These are phyloP conservation scores for Rehmannia glutinosa DNA, from an alignment of 257 asterid genomes.

Conservation along the genomic window DNA sequence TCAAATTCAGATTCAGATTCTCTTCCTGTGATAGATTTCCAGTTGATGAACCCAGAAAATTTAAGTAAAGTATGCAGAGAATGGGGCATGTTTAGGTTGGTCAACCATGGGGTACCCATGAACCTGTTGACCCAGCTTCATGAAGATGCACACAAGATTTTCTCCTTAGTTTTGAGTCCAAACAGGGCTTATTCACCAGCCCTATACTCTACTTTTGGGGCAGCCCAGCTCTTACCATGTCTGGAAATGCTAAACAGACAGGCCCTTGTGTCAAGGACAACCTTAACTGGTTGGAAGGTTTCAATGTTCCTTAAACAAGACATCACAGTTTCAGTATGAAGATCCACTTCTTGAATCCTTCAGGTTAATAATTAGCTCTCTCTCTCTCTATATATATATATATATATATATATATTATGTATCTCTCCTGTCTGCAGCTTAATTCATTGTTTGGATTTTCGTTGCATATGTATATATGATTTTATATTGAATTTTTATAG, in stretches of 20 bases:
- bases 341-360: conserved; percentile 51
- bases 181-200: conserved; percentile 28
- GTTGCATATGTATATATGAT: no score
- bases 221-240: conserved; percentile 45
- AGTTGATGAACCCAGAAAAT: conserved; percentile 15
- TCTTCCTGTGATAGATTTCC: conserved; percentile 61
- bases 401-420: no score
- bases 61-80: conserved; percentile 52
- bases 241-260: conserved; percentile 34
- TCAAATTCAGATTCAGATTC: conserved; percentile 15
- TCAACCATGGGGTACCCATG: conserved; percentile 71
- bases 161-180: conserved; percentile 48
- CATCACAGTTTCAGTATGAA: conserved; percentile 23
- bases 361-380: conserved; percentile 49
- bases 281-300: conserved; percentile 76
- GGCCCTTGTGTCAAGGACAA: no score
- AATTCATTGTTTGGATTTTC: no score
- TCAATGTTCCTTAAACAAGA: conserved; percentile 44
- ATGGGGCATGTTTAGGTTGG: conserved; percentile 86
- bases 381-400: not conserved
- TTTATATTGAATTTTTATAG: no score
- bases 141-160: conserved; percentile 36
- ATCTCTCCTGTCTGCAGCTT: no score
- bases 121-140: conserved; percentile 41
- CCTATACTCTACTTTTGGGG: conserved; percentile 86